These are phyloP conservation scores for Kodamaea plutei DNA, from an alignment of 1,139 yeast genomes.

Conservation along the genomic window DNA sequence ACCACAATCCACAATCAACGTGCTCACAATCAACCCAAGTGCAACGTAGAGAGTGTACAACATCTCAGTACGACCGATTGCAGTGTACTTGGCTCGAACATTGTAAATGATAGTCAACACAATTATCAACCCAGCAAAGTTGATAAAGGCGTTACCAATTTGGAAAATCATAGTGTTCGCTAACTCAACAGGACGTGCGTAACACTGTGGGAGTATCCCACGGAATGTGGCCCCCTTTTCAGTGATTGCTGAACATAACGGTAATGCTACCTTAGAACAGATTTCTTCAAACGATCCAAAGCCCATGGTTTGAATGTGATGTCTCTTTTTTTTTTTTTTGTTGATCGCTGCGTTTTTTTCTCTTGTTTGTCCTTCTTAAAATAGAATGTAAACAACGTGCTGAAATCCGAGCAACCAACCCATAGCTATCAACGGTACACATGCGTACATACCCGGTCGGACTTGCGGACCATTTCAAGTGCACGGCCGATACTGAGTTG, in stretches of 20 bases:
- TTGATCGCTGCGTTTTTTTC: too few relatives aligned
- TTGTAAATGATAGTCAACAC: conserved; percentile 71
- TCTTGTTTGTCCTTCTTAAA: conserved; percentile 4
- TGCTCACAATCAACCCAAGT: conserved; percentile 54
- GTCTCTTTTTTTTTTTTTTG: conserved; percentile 3
- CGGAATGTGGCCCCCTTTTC: conserved; percentile 30
- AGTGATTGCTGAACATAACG: conserved; percentile 64
- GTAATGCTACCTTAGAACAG: conserved; percentile 69
- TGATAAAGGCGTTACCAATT: conserved; percentile 84
- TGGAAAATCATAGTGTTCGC: conserved; percentile 92
- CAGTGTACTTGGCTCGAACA: conserved; percentile 81
- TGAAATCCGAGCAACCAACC: too few relatives aligned
- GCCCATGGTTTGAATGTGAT: conserved; percentile 32
- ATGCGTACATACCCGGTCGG: too few relatives aligned
- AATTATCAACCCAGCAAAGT: conserved; percentile 67
- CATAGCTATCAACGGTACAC: too few relatives aligned
- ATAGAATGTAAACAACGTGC: conserved; percentile 1
- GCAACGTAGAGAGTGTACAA: conserved; percentile 63
- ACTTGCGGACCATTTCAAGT: too few relatives aligned
- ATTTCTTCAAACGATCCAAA: conserved; percentile 71
- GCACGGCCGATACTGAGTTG: too few relatives aligned
- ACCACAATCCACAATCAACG: conserved; percentile 85
- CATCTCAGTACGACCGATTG: conserved; percentile 89
- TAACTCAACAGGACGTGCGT: conserved; percentile 77
- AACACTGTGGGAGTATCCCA: conserved; percentile 75